Evolutionary conservation across 2,329 filamentous ascomycete species (phyloP).

Genomic region (Fusarium continuum): DNA sequence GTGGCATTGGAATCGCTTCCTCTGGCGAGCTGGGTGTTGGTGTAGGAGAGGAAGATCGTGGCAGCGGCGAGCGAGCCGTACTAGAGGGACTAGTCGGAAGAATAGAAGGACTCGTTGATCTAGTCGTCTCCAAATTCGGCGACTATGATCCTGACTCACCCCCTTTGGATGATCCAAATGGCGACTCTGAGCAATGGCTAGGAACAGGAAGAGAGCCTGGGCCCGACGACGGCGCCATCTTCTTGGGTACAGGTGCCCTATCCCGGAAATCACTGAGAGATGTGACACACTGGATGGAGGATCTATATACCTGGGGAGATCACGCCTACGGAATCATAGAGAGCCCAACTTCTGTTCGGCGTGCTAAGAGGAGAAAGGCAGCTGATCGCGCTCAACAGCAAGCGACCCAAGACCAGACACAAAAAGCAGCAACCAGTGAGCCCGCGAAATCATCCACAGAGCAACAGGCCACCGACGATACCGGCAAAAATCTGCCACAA

Average conservation of each 20-base stretch:
- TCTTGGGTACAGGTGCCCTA: constrained; percentile 80
- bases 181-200: constrained; percentile 66
- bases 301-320: constrained; percentile 84
- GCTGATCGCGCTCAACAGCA: constrained; percentile 24
- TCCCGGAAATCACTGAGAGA: constrained; percentile 75
- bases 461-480: background rate
- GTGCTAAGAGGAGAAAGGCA: constrained; percentile 53
- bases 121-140: constrained; percentile 89
- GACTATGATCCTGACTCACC: constrained; percentile 47
- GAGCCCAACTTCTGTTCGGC: constrained; percentile 74
- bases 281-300: constrained; percentile 87
- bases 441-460: background rate
- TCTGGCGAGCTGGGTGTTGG: constrained; percentile 93
- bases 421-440: background rate
- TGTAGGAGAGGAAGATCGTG: constrained; percentile 94
- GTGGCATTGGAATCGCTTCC: constrained; percentile 86
- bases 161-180: constrained; percentile 37
- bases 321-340: constrained; percentile 86
- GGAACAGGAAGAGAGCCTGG: constrained; percentile 74
- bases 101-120: constrained; percentile 85
- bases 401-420: background rate
- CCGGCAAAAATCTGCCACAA: constrained; percentile 30
- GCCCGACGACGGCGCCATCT: constrained; percentile 84
- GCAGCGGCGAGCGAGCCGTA: constrained; percentile 92
- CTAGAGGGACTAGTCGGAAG: constrained; percentile 85